phyloP scores from a whole-genome alignment of 139 green algal genomes.

The Closterium sp. region DNA sequence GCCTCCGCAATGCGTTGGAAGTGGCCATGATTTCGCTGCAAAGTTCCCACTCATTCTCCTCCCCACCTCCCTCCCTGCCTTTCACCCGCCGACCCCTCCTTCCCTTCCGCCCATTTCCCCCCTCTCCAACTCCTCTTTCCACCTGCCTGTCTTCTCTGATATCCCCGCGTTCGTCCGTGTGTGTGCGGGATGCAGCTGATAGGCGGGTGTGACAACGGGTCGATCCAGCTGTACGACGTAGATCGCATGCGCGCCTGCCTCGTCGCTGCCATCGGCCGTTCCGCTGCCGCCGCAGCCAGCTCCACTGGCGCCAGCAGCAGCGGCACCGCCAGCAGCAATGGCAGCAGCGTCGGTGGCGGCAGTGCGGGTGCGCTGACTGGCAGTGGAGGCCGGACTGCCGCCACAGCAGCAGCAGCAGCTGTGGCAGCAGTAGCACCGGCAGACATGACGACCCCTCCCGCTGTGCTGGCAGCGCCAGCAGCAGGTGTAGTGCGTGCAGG shows the following conservation, averaged over 20 bases:
- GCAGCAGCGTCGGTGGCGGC: not conserved
- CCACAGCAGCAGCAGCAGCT: not conserved
- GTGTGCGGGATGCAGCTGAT: conserved; percentile 27
- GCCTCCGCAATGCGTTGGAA: not conserved
- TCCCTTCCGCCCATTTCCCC: not conserved
- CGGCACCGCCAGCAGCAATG: not conserved
- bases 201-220: conserved; percentile 43
- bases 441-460: not conserved
- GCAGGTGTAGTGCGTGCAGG: not conserved
- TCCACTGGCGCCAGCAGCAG: not conserved
- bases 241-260: conserved; percentile 28
- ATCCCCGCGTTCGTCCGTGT: not conserved
- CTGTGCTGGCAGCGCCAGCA: not conserved
- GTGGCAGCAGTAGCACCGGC: not conserved
- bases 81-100: not conserved
- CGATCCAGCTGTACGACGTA: conserved; percentile 51
- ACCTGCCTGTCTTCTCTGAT: not conserved
- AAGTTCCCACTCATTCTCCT: not conserved
- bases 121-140: not conserved
- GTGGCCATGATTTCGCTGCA: not conserved
- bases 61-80: not conserved
- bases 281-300: not conserved
- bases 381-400: not conserved
- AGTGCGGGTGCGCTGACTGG: not conserved
- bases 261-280: not conserved